Evolutionary conservation across 768 basidiomycete species (phyloP).

Genomic region (Tricholoma flavovirens): DNA sequence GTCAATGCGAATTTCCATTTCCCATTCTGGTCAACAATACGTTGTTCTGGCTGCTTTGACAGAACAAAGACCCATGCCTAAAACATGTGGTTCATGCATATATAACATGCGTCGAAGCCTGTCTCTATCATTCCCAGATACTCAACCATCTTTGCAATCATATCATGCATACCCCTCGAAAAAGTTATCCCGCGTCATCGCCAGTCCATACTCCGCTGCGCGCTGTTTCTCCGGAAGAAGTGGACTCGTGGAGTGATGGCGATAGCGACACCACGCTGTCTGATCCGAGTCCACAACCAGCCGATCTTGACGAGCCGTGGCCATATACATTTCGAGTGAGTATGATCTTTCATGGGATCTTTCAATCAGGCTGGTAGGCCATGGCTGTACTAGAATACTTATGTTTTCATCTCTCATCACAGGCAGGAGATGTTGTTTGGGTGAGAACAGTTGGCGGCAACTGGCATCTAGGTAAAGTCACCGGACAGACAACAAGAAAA

Average conservation of each 20-base stretch:
- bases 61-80: conserved; percentile 19
- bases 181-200: conserved; percentile 7
- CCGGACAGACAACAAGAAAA: conserved; percentile 36
- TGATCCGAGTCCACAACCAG: conserved; percentile 29
- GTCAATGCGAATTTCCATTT: neutral
- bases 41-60: conserved; percentile 17
- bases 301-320: conserved; percentile 45
- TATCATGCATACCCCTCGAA: conserved; percentile 11
- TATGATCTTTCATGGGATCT: conserved; percentile 7
- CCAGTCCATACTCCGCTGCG: conserved; percentile 17
- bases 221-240: conserved; percentile 29
- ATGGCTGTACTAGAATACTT: neutral
- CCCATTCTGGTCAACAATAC: neutral
- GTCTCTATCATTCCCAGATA: neutral
- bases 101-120: conserved; percentile 9
- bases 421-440: conserved; percentile 50
- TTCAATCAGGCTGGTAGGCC: too few species aligned
- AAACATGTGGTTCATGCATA: conserved; percentile 16
- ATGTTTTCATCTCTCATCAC: neutral
- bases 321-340: conserved; percentile 47
- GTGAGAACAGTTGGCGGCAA: conserved; percentile 42
- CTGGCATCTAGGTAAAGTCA: conserved; percentile 47
- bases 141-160: conserved; percentile 1
- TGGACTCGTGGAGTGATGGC: conserved; percentile 29
- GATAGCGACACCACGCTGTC: conserved; percentile 27